Evolutionary conservation across 768 basidiomycete genomes (phyloP).

Genomic region (Lactarius indigo): DNA sequence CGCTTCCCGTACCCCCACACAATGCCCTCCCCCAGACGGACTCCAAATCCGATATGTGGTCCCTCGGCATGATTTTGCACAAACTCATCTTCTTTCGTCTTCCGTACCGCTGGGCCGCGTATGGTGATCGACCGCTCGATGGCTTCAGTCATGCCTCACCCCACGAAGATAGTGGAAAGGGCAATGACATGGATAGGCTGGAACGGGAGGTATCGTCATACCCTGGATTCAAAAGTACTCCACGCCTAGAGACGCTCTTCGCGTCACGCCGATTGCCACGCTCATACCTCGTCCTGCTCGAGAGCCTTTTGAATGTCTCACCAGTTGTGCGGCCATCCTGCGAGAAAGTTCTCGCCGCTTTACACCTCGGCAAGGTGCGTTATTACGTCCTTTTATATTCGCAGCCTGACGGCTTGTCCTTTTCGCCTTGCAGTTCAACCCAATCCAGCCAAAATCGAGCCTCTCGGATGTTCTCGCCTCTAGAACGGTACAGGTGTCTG

Average conservation of each 20-base stretch:
- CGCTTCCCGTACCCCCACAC: constrained; percentile 62
- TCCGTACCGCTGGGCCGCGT: constrained; percentile 74
- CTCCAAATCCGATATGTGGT: constrained; percentile 96
- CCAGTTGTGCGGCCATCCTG: constrained; percentile 65
- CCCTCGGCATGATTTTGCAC: constrained; percentile 92
- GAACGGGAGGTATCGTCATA: constrained; percentile 73
- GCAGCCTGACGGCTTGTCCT: not conserved
- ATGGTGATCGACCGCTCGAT: constrained; percentile 41
- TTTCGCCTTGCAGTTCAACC: constrained; percentile 8
- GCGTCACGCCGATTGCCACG: constrained; percentile 70
- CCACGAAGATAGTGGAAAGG: constrained; percentile 40
- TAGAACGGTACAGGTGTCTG: constrained; percentile 8
- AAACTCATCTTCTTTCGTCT: constrained; percentile 89
- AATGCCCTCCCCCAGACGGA: constrained; percentile 69
- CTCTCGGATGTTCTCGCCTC: constrained; percentile 17
- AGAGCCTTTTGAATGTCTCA: constrained; percentile 60
- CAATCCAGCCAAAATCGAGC: constrained; percentile 16
- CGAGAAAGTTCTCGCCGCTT: constrained; percentile 64
- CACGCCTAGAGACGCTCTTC: constrained; percentile 52
- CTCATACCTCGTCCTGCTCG: constrained; percentile 67
- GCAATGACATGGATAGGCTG: constrained; percentile 60
- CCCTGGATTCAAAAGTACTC: constrained; percentile 62
- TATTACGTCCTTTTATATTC: not conserved
- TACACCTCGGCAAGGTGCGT: constrained; percentile 72
- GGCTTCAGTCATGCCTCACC: constrained; percentile 26